Base-by-base conservation (phyloP, 352 stramenopile species). In the Phytophthora europaea region DNA sequence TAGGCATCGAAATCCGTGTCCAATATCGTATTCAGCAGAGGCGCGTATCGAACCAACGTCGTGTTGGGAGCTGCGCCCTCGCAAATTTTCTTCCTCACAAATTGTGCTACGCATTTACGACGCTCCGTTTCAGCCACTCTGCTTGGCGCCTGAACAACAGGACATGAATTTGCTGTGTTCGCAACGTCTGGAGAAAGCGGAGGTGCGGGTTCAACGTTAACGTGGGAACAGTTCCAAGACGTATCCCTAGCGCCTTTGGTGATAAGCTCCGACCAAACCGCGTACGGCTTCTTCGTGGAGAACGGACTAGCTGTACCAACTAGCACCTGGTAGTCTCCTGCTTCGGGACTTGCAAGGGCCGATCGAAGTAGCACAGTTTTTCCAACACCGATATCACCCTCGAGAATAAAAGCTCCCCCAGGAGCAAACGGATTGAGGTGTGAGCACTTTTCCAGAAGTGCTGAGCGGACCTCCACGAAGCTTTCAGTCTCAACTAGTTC, bases 371-470 rank as follows among this genome's bases (percentile, higher is more conserved):
- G 54, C 45, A 93, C 79, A 0, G 86, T 95, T 72, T 97, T 97
- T 26, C 90, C 90, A 22, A 95, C 80, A 10, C 90, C 90, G 69
- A 95, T 95, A 38, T 95, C 90, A 22, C 90, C 90, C 57, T 97
- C 88, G 2, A 97, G 71, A 10, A 97, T 65, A 31, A 97, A 92
- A 6, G 87, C 87, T 2, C 90, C 90, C 1, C 87, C 81, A 0
- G 85, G 84, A 18, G 80, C 72, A 43, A 93, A 88, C n/a, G 72
- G 70, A 51, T 93, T 94, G 0, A 96, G 65, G 23, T 80, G 76
- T 4, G 83, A 91, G 51, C 88, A 91, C 64, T 92, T 87, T 2
- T 90, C 84, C 18, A 94, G 53, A 22, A 96, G 65, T 23, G 83
- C 69, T 13, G 74, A 51, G 16, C 85, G 87, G 56, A 85, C 80